These are phyloP conservation scores for Pogostemon cablin DNA, from an alignment of 257 asterid genomes.

Conservation along the genomic window DNA sequence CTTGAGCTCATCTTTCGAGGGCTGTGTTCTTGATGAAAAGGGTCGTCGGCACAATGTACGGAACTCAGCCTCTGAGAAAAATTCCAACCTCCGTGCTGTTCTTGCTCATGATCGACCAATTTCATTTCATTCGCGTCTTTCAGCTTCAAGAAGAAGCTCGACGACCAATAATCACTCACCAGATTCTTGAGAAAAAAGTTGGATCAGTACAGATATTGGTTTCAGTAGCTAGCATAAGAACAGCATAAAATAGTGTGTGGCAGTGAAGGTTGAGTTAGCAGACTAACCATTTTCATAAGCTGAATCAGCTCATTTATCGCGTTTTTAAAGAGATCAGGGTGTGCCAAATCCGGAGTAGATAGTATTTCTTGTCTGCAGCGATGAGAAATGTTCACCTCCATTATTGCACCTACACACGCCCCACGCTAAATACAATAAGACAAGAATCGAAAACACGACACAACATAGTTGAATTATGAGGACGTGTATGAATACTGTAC, in stretches of 20 bases:
- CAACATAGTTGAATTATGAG: background rate
- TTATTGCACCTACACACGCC: constrained; percentile 54
- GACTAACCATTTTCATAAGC: constrained; percentile 73
- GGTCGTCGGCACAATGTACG: constrained; percentile 71
- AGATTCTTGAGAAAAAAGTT: constrained; percentile 49
- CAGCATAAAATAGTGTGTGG: background rate
- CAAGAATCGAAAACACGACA: too few relatives aligned
- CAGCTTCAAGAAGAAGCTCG: constrained; percentile 65
- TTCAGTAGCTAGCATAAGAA: background rate
- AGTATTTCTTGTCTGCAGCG: constrained; percentile 70
- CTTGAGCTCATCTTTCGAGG: constrained; percentile 49
- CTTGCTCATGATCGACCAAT: constrained; percentile 44
- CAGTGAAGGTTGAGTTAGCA: background rate
- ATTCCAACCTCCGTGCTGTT: constrained; percentile 51
- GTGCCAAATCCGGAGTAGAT: constrained; percentile 62
- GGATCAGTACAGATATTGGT: background rate
- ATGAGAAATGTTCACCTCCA: constrained; percentile 88
- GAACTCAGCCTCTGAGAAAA: constrained; percentile 74
- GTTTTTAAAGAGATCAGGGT: constrained; percentile 56
- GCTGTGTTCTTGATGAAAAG: constrained; percentile 74
- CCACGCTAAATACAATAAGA: background rate
- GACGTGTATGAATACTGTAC: constrained; percentile 36
- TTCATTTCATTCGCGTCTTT: constrained; percentile 58
- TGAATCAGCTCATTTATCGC: constrained; percentile 70
- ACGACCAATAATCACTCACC: constrained; percentile 77